These are phyloP conservation scores for Neurospora sp. DNA, from an alignment of 2,329 filamentous ascomycete species.

Conservation along the genomic window DNA sequence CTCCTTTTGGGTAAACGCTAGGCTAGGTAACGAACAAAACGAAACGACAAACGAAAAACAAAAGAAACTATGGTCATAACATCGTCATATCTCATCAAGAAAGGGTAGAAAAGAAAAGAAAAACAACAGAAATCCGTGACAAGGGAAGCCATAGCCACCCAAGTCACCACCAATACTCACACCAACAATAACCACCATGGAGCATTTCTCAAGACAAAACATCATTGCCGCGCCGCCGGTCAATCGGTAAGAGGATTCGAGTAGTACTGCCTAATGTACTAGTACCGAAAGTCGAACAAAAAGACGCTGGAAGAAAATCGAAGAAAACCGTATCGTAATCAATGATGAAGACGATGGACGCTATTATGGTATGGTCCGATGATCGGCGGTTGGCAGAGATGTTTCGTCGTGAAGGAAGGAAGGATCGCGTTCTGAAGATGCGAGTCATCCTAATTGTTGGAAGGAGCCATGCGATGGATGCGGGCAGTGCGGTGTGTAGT, in stretches of 20 bases:
- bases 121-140: background rate
- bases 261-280: background rate
- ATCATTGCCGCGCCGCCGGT: background rate
- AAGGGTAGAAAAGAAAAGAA: background rate
- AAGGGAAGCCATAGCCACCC: background rate
- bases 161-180: background rate
- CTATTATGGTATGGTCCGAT: background rate
- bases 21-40: background rate
- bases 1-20: background rate
- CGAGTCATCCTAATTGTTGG: background rate
- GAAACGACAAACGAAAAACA: background rate
- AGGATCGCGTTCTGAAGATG: background rate
- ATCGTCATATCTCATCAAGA: background rate
- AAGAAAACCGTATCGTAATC: background rate
- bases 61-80: background rate
- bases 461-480: background rate
- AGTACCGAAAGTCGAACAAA: background rate
- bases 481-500: background rate
- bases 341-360: background rate
- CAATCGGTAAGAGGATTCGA: background rate
- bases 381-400: background rate
- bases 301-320: background rate
- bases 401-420: background rate
- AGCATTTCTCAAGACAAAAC: background rate
- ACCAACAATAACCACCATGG: background rate